phyloP scores from a whole-genome alignment of 352 stramenopile genomes.

The Peronospora destructor region DNA sequence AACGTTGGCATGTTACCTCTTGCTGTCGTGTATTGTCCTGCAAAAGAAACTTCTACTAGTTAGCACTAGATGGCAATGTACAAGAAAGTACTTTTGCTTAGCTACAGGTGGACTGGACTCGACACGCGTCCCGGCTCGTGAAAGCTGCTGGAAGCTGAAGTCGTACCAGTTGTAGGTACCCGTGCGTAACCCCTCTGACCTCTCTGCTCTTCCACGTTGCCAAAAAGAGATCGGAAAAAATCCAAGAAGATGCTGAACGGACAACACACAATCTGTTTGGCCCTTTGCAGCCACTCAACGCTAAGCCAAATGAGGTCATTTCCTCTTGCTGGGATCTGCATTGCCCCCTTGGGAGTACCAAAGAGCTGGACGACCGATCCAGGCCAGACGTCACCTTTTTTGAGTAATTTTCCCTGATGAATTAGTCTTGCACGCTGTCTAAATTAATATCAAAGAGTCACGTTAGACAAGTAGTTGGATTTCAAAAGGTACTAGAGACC shows the following conservation, averaged over 20 bases:
- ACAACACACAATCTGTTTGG: conserved; percentile 54
- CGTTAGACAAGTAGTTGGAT: background rate
- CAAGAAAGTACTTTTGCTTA: no score
- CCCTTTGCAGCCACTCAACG: conserved; percentile 35
- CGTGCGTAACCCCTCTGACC: conserved; percentile 41
- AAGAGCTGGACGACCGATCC: conserved; percentile 78
- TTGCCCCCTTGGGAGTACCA: conserved; percentile 42
- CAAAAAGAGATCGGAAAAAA: conserved; percentile 68
- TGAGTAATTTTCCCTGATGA: conserved; percentile 72
- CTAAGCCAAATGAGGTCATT: conserved; percentile 26
- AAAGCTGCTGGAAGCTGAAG: conserved; percentile 31
- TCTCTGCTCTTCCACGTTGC: conserved; percentile 23
- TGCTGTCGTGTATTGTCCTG: no score
- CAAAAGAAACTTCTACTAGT: no score
- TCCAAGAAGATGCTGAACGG: conserved; percentile 54
- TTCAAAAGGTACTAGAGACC: background rate
- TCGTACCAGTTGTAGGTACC: conserved; percentile 23
- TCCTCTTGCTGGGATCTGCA: conserved; percentile 14
- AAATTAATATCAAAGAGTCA: background rate
- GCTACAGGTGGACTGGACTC: conserved; percentile 29
- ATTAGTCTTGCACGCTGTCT: conserved; percentile 73
- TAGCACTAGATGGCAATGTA: no score
- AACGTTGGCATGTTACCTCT: no score
- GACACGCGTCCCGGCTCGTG: conserved; percentile 49
- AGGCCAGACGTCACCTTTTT: conserved; percentile 78